Conservation (phyloP, 352 stramenopile genomes). For the Bremia lactucae region DNA sequence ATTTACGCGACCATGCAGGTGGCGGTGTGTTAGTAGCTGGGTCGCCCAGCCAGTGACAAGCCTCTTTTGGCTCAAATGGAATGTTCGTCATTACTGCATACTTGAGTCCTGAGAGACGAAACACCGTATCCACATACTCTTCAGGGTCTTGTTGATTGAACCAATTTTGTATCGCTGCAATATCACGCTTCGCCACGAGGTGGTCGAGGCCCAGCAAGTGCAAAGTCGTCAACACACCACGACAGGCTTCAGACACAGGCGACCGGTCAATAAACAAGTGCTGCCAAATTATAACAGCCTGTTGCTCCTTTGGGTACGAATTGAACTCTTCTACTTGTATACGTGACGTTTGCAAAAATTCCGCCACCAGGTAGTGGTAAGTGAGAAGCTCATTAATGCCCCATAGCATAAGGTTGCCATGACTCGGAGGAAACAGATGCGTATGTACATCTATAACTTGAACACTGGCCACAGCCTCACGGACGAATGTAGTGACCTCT, state of each 20-base stretch:
- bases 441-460: conserved; percentile 74
- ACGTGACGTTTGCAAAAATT: conserved; percentile 87
- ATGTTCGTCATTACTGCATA: conserved; percentile 95
- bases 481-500: conserved; percentile 23
- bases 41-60: conserved; percentile 44
- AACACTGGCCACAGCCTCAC: conserved; percentile 24
- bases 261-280: conserved; percentile 86
- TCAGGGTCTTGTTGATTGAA: conserved; percentile 66
- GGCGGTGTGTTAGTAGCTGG: conserved; percentile 27
- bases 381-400: conserved; percentile 91
- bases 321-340: conserved; percentile 78
- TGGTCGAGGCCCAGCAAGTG: conserved; percentile 59
- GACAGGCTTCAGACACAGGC: conserved; percentile 86
- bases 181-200: conserved; percentile 59
- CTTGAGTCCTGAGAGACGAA: conserved; percentile 56
- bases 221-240: conserved; percentile 87
- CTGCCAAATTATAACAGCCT: conserved; percentile 87
- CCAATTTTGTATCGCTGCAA: conserved; percentile 74
- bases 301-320: conserved; percentile 56
- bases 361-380: conserved; percentile 93
- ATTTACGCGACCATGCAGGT: conserved; percentile 41
- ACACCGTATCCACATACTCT: conserved; percentile 71
- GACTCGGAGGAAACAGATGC: conserved; percentile 86
- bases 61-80: conserved; percentile 69
- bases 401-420: conserved; percentile 87